Conservation (phyloP, 2,329 filamentous ascomycete species). For the Coleophoma eucalyptorum region DNA sequence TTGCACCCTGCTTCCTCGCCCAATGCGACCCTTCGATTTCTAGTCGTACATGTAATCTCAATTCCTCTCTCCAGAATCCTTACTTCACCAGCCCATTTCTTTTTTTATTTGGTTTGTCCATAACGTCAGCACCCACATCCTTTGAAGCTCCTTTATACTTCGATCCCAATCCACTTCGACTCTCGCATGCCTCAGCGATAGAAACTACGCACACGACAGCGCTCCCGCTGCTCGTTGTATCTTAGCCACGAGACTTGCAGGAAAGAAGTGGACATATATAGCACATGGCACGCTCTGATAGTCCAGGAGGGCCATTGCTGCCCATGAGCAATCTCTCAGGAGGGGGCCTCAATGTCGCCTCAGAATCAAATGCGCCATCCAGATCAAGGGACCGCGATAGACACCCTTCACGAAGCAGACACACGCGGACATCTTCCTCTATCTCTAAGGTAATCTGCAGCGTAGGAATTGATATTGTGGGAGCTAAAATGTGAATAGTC, state of each 20-base stretch:
- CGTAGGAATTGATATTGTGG: not conserved
- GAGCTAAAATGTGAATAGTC: conserved; percentile 18
- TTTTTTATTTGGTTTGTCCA: too few relatives aligned
- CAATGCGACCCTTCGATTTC: too few relatives aligned
- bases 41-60: too few relatives aligned
- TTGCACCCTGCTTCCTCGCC: too few relatives aligned
- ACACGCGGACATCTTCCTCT: conserved; percentile 25
- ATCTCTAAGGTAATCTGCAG: conserved; percentile 23
- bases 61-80: too few relatives aligned
- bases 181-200: conserved; percentile 27
- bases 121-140: too few relatives aligned
- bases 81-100: too few relatives aligned
- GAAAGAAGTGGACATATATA: conserved; percentile 16
- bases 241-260: conserved; percentile 1
- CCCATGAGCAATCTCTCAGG: conserved; percentile 24
- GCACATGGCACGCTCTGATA: conserved; percentile 22
- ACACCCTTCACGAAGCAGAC: conserved; percentile 19
- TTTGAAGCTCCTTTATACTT: not conserved
- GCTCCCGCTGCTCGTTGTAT: conserved; percentile 24
- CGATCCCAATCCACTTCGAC: not conserved
- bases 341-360: conserved; percentile 7
- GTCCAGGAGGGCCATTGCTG: conserved; percentile 19
- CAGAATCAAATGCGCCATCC: conserved; percentile 19
- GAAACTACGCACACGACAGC: conserved; percentile 22
- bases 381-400: conserved; percentile 14